phyloP scores from a whole-genome alignment of 768 basidiomycete species.

The Mycena albidolilacea region DNA sequence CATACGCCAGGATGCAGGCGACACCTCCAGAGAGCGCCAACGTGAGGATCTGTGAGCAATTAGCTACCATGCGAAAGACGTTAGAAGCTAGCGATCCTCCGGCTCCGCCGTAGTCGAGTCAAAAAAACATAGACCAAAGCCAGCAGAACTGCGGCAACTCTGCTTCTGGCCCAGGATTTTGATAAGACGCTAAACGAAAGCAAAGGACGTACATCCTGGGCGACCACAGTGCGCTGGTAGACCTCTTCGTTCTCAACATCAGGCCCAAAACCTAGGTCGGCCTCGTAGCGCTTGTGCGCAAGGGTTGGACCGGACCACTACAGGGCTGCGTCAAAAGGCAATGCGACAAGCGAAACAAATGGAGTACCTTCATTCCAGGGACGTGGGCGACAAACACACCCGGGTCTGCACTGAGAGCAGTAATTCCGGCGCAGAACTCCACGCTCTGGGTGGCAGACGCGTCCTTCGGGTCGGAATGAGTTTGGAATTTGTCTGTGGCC shows the following conservation, averaged over 20 bases:
- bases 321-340: background rate
- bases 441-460: conserved; percentile 23
- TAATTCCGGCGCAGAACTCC: conserved; percentile 50
- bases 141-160: no score
- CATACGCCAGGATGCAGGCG: conserved; percentile 51
- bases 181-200: no score
- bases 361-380: conserved; percentile 50
- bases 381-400: conserved; percentile 52
- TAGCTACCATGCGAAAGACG: no score
- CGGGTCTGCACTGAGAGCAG: conserved; percentile 48
- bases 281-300: conserved; percentile 50
- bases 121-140: no score
- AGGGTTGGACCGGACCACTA: conserved; percentile 54
- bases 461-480: conserved; percentile 35
- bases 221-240: conserved; percentile 50
- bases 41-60: conserved; percentile 42
- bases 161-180: no score
- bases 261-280: conserved; percentile 52
- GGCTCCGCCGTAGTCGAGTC: no score
- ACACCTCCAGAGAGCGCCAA: conserved; percentile 51
- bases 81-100: no score
- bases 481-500: conserved; percentile 45
- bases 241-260: conserved; percentile 51
- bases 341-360: conserved; percentile 11
- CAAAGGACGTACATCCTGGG: conserved; percentile 45